Evolutionary conservation across 352 stramenopile genomes (phyloP), one percentile per base, ranked within the genome.

Genomic region (Pythium sukuiense): DNA sequence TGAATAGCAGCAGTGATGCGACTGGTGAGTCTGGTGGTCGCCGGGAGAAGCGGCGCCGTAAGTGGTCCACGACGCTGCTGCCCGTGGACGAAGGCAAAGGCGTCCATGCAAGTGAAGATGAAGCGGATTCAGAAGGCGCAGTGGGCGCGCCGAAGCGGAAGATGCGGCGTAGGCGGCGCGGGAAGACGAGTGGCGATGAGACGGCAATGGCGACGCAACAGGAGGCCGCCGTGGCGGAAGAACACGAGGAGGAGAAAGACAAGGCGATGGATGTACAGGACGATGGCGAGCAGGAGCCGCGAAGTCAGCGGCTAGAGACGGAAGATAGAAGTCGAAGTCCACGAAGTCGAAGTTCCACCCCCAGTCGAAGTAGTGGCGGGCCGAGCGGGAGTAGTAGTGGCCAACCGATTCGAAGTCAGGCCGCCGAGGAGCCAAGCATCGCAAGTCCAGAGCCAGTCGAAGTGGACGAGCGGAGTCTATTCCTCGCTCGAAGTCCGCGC

Each of bases 11-110:
- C 20, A 69, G 55, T 27, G 13, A 1, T 9, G 39, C 37, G 20
- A 59, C 45, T 41, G 46, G 24, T 27, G 55, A 64, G 18, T 49
- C 37, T 20, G 32, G 37, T 3, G 58, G 55, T 14, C 32, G 46
- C 3, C 58, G 80, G 12, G 62, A 70, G 45, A 74, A 76, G 37
- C 75, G 79, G n/a, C 87, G 89, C 58, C 81, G 85, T 35, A 90
- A 90, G 63, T 92, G 84, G 84, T 80, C 80, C 13, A 92, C 84
- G 16, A 92, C 84, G 13, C 70, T 92, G 13, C 66, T 85, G 30
- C 46, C 57, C 1, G 55, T 67, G 30, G 61, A 69, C n/a, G 67
- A 73, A 55, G 67, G 52, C 49, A 57, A 66, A 32, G 29, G 59
- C 65, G 20, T 32, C 50, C 37, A 63, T 56, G 6, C 27, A 50